Percentiles rank a stretch among this genome's conserved stretches.
Conservation (phyloP, 129 eudicot genomes). For the Erigeron canadensis region DNA sequence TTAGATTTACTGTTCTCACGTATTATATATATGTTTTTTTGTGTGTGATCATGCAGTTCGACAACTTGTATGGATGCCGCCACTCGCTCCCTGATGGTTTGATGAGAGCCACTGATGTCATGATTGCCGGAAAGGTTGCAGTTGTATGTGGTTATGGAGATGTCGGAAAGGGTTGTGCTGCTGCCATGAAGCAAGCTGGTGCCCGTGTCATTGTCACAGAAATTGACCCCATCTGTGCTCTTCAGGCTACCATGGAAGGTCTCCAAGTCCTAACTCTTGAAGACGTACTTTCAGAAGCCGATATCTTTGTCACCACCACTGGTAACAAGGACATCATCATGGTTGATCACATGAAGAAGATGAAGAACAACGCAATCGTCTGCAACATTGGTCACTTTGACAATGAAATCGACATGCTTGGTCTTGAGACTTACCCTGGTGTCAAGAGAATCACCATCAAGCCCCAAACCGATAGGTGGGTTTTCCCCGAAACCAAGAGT, state of each 20-base stretch:
- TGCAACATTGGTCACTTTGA: slow-evolving; percentile 52
- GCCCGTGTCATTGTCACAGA: slow-evolving; percentile 49
- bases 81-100: slow-evolving; percentile 55
- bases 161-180: slow-evolving; percentile 44
- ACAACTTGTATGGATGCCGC: slow-evolving; percentile 42
- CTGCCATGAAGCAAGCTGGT: slow-evolving; percentile 49
- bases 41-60: slow-evolving; percentile 28
- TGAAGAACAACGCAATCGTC: slow-evolving; percentile 44
- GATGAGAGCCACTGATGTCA: slow-evolving; percentile 52
- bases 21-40: neutral
- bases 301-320: slow-evolving; percentile 50
- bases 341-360: slow-evolving; percentile 42
- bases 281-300: slow-evolving; percentile 38
- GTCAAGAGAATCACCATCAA: slow-evolving; percentile 40
- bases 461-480: slow-evolving; percentile 49
- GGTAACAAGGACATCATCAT: slow-evolving; percentile 50
- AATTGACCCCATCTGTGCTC: slow-evolving; percentile 51
- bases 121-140: slow-evolving; percentile 46
- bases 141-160: slow-evolving; percentile 42
- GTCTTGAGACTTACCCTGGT: slow-evolving; percentile 43
- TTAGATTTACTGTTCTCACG: neutral
- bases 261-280: slow-evolving; percentile 37
- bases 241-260: slow-evolving; percentile 42
- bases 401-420: slow-evolving; percentile 47
- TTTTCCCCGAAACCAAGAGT: slow-evolving; percentile 39